A percentile compares a stretch with the other conserved stretches of the same genome.
These are phyloP conservation scores for Schizonepeta tenuifolia DNA, from an alignment of 257 asterid genomes.

Conservation along the genomic window DNA sequence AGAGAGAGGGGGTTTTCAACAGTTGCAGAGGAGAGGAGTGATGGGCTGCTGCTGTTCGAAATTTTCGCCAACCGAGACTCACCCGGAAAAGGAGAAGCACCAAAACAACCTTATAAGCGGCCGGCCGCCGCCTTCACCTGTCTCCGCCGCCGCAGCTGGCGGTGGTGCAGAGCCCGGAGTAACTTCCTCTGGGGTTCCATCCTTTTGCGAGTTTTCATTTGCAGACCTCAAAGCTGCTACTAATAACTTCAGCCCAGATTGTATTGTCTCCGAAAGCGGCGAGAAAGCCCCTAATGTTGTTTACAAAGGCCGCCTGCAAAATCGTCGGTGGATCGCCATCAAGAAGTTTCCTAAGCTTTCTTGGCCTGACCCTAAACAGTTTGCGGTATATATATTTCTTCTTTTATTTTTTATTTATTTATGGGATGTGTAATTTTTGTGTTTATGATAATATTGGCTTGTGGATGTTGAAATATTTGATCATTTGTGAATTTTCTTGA, in stretches of 20 bases:
- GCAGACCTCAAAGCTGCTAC: conserved; percentile 70
- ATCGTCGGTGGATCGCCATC: conserved; percentile 69
- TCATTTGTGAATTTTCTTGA: neutral
- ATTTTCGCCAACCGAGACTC: conserved; percentile 45
- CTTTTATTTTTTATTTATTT: neutral
- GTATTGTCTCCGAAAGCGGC: conserved; percentile 71
- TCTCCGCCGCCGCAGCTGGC: conserved; percentile 20
- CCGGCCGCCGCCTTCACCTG: conserved; percentile 29
- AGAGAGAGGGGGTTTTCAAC: conserved; percentile 7
- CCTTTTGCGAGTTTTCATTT: conserved; percentile 52
- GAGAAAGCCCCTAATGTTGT: conserved; percentile 75
- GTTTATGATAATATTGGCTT: neutral
- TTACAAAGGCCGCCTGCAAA: conserved; percentile 64
- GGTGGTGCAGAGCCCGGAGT: conserved; percentile 31
- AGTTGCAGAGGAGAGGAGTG: conserved; percentile 19
- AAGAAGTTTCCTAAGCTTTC: conserved; percentile 66
- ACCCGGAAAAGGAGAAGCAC: conserved; percentile 49
- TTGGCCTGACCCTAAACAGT: conserved; percentile 81
- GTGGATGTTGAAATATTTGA: neutral
- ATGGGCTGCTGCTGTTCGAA: conserved; percentile 67
- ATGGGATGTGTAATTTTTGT: neutral
- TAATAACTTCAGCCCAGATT: conserved; percentile 63
- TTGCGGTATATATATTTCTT: conserved; percentile 50
- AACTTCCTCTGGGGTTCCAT: conserved; percentile 42
- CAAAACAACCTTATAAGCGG: conserved; percentile 21